These are phyloP conservation scores for Pisolithus orientalis DNA, from an alignment of 768 basidiomycete genomes.

Conservation along the genomic window DNA sequence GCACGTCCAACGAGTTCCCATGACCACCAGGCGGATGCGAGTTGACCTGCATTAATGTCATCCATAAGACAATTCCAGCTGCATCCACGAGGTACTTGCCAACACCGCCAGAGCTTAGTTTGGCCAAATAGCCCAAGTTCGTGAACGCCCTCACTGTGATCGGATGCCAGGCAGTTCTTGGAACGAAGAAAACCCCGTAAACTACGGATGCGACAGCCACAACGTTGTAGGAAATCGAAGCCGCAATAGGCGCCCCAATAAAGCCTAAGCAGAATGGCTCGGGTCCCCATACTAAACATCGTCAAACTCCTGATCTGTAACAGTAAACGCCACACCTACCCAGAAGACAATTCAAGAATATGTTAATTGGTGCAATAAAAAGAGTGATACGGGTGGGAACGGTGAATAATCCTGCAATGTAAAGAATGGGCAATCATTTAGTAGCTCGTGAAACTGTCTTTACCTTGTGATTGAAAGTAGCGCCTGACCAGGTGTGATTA, in stretches of 20 bases:
- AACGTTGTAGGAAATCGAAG: conserved; percentile 82
- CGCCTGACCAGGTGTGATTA: conserved; percentile 21
- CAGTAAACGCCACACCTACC: conserved; percentile 36
- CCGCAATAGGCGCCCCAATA: conserved; percentile 87
- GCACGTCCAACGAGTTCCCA: conserved; percentile 76
- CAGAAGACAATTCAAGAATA: conserved; percentile 73
- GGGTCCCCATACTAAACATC: conserved; percentile 26
- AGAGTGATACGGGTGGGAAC: conserved; percentile 82
- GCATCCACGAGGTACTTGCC: background rate
- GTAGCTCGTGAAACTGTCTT: no score
- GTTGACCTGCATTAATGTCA: conserved; percentile 38
- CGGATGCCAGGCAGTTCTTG: conserved; percentile 80
- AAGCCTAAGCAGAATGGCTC: conserved; percentile 67
- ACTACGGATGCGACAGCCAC: conserved; percentile 54
- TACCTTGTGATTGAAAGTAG: conserved; percentile 75
- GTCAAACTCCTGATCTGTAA: background rate
- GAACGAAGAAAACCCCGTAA: conserved; percentile 60
- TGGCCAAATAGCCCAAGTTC: conserved; percentile 60
- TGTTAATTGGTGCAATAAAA: conserved; percentile 81
- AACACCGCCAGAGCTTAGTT: conserved; percentile 78
- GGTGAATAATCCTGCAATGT: conserved; percentile 44
- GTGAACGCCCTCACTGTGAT: conserved; percentile 58
- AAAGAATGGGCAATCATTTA: no score
- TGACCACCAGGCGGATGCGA: conserved; percentile 93
- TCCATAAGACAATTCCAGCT: no score